A percentile compares a stretch with the other conserved stretches of the same genome.
These are phyloP conservation scores for Diaporthe sp. DNA, from an alignment of 2,329 filamentous ascomycete genomes.

Conservation along the genomic window DNA sequence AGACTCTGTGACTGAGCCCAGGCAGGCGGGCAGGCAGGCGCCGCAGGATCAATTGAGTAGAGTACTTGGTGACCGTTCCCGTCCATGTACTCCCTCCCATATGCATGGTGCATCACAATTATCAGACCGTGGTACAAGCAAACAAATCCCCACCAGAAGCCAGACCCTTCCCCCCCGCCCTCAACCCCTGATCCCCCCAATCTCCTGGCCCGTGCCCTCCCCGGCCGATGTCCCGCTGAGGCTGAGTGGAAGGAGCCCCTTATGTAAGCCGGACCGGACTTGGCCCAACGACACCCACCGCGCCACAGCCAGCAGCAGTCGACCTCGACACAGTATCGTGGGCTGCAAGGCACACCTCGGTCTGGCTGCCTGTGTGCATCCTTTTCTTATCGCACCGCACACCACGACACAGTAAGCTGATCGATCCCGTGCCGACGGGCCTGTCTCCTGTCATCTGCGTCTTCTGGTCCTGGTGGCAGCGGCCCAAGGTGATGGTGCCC, in stretches of 20 bases:
- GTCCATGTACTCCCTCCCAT: background rate
- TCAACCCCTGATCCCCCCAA: conserved; percentile 7
- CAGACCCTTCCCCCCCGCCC: background rate
- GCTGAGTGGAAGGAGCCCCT: conserved; percentile 21
- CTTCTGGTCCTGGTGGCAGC: conserved; percentile 9
- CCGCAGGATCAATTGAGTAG: background rate
- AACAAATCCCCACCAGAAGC: background rate
- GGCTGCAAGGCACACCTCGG: conserved; percentile 23
- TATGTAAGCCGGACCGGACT: conserved; percentile 37
- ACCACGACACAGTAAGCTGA: conserved; percentile 27
- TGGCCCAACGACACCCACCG: conserved; percentile 42
- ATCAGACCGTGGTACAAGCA: conserved; percentile 19
- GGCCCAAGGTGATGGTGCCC: conserved; percentile 27
- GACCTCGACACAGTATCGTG: background rate
- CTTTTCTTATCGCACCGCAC: background rate
- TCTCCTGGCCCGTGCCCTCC: conserved; percentile 22
- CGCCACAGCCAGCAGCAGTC: background rate
- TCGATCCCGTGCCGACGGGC: conserved; percentile 24
- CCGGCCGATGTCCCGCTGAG: conserved; percentile 31
- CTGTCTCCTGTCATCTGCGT: conserved; percentile 7
- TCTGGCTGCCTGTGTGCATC: conserved; percentile 4
- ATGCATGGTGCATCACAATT: background rate
- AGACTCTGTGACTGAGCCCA: no score
- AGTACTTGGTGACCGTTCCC: background rate
- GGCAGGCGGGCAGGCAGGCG: background rate